Percentiles rank a stretch among this genome's conserved stretches.
Evolutionary conservation across 306 rosid species (phyloP).

Genomic region (Purshia tridentata): DNA sequence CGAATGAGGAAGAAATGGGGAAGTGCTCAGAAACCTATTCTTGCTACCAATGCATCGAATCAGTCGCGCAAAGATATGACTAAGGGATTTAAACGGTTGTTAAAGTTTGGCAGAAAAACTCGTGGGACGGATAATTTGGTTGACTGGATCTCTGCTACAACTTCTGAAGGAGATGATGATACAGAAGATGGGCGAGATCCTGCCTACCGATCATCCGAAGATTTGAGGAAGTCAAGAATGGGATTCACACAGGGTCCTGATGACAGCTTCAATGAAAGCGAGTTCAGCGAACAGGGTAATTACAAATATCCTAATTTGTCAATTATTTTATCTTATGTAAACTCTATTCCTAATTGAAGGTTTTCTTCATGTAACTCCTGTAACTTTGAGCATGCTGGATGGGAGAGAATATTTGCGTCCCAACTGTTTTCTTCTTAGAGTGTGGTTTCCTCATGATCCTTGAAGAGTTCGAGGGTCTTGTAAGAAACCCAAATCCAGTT

Average conservation of each 20-base stretch:
- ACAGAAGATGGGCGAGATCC: conserved; percentile 90
- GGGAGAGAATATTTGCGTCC: not conserved
- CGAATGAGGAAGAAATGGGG: conserved; percentile 99
- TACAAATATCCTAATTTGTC: conserved; percentile 20
- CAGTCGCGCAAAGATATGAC: conserved; percentile 94
- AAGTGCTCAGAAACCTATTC: conserved; percentile 83
- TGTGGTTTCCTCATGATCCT: not conserved
- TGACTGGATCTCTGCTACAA: conserved; percentile 98
- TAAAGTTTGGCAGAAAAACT: conserved; percentile 89
- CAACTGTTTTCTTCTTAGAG: not conserved
- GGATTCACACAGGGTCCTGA: conserved; percentile 86
- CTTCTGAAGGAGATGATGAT: conserved; percentile 99
- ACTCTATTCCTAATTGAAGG: not conserved
- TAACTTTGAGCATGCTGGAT: not conserved
- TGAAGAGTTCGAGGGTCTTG: not conserved
- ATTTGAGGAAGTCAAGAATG: conserved; percentile 96
- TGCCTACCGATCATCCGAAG: conserved; percentile 83
- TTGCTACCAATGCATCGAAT: conserved; percentile 70
- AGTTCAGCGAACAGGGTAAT: conserved; percentile 82
- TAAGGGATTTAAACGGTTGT: conserved; percentile 83
- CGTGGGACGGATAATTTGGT: conserved; percentile 83
- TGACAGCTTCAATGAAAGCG: conserved; percentile 81
- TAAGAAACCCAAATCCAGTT: not conserved
- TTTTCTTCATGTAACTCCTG: conserved; percentile 5
- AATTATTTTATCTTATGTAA: not conserved